Percentiles rank a stretch among this genome's conserved stretches.
These are phyloP conservation scores for Microstegium vimineum DNA, from an alignment of 176 grass and related monocot genomes.

Conservation along the genomic window DNA sequence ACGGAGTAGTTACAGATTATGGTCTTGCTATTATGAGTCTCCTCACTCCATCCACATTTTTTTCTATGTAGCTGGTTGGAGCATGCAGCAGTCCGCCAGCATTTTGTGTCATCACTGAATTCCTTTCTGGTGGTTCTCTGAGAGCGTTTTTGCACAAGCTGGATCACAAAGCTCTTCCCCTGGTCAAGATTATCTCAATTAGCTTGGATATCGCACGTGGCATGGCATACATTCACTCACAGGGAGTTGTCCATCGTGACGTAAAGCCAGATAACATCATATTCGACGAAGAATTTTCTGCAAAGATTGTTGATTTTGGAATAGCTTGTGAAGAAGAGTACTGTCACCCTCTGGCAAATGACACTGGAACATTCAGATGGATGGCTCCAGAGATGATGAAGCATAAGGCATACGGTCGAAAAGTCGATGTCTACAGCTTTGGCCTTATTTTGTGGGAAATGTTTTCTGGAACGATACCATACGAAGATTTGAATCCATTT, in stretches of 20 bases:
- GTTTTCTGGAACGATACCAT: constrained; percentile 69
- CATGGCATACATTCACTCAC: constrained; percentile 85
- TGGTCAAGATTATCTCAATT: constrained; percentile 60
- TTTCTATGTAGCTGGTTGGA: constrained; percentile 60
- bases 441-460: constrained; percentile 95
- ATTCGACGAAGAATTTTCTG: constrained; percentile 46
- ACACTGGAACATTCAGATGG: constrained; percentile 91
- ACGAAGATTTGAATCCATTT: constrained; percentile 76
- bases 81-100: constrained; percentile 65
- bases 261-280: constrained; percentile 97
- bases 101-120: constrained; percentile 87
- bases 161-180: constrained; percentile 60
- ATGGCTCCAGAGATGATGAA: constrained; percentile 98
- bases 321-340: constrained; percentile 77
- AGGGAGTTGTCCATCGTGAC: constrained; percentile 86
- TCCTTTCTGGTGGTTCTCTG: constrained; percentile 72
- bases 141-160: constrained; percentile 85
- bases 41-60: not conserved
- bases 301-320: constrained; percentile 96
- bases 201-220: constrained; percentile 69
- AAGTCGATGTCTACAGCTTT: constrained; percentile 98
- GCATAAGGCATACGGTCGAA: constrained; percentile 61
- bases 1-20: not conserved
- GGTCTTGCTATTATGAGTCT: not conserved
- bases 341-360: constrained; percentile 53